Evolutionary conservation across 2,329 filamentous ascomycete species (phyloP).

Genomic region (Claviceps capensis): DNA sequence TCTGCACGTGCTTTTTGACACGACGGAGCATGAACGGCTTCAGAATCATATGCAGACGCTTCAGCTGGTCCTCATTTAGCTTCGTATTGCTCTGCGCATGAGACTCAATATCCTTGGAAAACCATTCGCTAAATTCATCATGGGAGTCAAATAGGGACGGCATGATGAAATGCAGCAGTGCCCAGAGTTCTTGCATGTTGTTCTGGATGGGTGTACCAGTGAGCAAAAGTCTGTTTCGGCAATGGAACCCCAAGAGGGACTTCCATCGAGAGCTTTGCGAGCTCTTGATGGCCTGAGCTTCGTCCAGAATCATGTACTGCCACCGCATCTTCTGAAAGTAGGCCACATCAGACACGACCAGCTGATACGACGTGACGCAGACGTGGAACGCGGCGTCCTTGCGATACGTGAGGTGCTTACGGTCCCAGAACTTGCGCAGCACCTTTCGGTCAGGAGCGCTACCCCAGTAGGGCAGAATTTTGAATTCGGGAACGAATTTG

Average conservation of each 20-base stretch:
- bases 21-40: conserved; percentile 99
- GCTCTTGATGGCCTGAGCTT: conserved; percentile 97
- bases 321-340: conserved; percentile 99
- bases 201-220: conserved; percentile 98
- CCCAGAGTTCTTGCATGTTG: conserved; percentile 99
- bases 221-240: conserved; percentile 81
- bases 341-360: conserved; percentile 88
- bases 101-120: conserved; percentile 92
- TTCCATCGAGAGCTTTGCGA: conserved; percentile 96
- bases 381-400: conserved; percentile 93
- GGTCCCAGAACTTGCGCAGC: conserved; percentile 96
- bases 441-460: conserved; percentile 89
- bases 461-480: conserved; percentile 96
- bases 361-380: conserved; percentile 89
- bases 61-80: conserved; percentile 93
- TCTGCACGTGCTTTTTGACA: conserved; percentile 99
- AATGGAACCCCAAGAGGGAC: conserved; percentile 83
- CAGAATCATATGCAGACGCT: conserved; percentile 94
- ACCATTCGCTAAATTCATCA: conserved; percentile 89
- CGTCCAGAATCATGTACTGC: conserved; percentile 99
- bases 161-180: conserved; percentile 97
- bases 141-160: conserved; percentile 94
- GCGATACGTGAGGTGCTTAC: conserved; percentile 91
- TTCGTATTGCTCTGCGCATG: conserved; percentile 99
- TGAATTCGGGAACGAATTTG: conserved; percentile 86